These are phyloP conservation scores for Lipomyces starkeyi DNA, from an alignment of 805 yeast species.

Conservation along the genomic window DNA sequence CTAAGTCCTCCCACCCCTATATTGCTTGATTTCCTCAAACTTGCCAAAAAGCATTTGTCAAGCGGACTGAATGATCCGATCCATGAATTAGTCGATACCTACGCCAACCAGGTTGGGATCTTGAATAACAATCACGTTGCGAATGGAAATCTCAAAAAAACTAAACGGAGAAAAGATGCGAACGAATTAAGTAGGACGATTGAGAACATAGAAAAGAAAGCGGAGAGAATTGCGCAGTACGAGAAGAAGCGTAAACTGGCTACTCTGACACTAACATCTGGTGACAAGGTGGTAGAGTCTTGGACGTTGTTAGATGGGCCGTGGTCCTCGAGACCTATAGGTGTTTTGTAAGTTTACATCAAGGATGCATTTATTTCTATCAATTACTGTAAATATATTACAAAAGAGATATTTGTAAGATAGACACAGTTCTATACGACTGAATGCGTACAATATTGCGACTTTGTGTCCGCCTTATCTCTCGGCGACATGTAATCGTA, in stretches of 20 bases:
- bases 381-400: not conserved
- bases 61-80: not conserved
- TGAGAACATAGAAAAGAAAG: not conserved
- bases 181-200: not conserved
- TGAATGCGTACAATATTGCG: not conserved
- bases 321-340: slow-evolving; percentile 24
- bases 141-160: not conserved
- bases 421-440: not conserved
- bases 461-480: not conserved
- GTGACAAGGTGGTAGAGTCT: not conserved
- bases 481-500: too few relatives aligned
- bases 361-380: not conserved
- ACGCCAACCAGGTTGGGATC: slow-evolving; percentile 17
- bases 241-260: not conserved
- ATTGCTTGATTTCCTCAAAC: slow-evolving; percentile 9
- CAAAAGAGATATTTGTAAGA: not conserved
- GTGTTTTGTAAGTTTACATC: slow-evolving; percentile 12
- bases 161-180: not conserved
- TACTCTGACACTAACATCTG: not conserved
- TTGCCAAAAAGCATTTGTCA: slow-evolving; percentile 3
- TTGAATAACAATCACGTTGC: not conserved
- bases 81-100: slow-evolving; percentile 3
- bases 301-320: slow-evolving; percentile 11
- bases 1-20: slow-evolving; percentile 13
- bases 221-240: slow-evolving; percentile 1